Conservation (phyloP, 2,329 filamentous ascomycete genomes). For the Boeremia exigua region DNA sequence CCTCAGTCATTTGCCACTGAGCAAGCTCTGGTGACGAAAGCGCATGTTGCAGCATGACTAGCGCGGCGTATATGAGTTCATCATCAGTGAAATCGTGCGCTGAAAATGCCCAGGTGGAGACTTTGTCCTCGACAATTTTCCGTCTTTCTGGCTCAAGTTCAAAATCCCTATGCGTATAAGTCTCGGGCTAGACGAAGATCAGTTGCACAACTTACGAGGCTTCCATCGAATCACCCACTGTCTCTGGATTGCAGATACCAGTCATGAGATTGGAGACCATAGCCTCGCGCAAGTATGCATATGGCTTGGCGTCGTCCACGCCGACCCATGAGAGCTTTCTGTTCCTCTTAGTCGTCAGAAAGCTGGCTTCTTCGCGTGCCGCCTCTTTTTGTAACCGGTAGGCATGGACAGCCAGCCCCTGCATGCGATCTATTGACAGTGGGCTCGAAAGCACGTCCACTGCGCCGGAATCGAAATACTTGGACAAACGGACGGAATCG, state of each 20-base stretch:
- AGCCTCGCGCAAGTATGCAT: constrained; percentile 85
- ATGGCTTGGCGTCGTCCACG: constrained; percentile 82
- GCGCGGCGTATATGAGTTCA: constrained; percentile 84
- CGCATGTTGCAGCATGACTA: constrained; percentile 88
- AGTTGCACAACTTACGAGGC: constrained; percentile 57
- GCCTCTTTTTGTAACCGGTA: constrained; percentile 83
- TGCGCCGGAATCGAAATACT: constrained; percentile 84
- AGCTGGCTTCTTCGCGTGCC: constrained; percentile 72
- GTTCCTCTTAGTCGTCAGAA: constrained; percentile 74
- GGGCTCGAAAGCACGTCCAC: constrained; percentile 85
- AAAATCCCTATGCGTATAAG: constrained; percentile 61
- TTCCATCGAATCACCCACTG: constrained; percentile 66
- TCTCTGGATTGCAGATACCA: constrained; percentile 79
- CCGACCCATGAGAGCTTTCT: constrained; percentile 93
- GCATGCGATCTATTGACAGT: constrained; percentile 73
- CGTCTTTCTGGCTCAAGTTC: constrained; percentile 71
- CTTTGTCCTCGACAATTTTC: constrained; percentile 68
- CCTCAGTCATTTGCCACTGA: constrained; percentile 77
- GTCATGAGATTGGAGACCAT: constrained; percentile 94
- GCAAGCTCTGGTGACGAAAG: constrained; percentile 81
- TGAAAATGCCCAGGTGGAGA: constrained; percentile 86
- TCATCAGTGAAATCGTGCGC: constrained; percentile 91
- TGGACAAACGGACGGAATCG: constrained; percentile 64
- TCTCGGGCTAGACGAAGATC: background rate
- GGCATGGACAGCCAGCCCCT: constrained; percentile 79